phyloP scores from a whole-genome alignment of 1,284 basidiomycete genomes.

The Hypsizygus ulmarius region DNA sequence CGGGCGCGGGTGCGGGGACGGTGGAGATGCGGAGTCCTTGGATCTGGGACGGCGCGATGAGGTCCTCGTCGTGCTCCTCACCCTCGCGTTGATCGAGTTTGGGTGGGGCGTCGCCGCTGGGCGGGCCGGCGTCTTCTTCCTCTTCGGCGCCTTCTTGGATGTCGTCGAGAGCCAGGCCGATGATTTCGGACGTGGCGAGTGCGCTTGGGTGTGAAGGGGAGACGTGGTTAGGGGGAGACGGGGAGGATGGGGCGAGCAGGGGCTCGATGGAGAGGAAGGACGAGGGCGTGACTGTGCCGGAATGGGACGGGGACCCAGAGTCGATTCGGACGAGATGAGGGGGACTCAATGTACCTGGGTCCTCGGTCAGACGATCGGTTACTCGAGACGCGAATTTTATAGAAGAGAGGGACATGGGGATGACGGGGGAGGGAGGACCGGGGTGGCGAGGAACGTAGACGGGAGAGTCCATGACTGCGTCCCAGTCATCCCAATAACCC shows the following conservation, averaged over 20 bases:
- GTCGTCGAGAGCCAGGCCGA: conserved; percentile 42
- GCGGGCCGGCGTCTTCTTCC: conserved; percentile 35
- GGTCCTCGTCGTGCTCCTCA: conserved; percentile 21
- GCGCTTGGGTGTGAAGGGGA: conserved; percentile 22
- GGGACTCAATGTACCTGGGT: neutral
- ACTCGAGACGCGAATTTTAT: conserved; percentile 1
- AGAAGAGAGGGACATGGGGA: conserved; percentile 7
- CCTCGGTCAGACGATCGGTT: neutral
- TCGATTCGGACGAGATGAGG: conserved; percentile 1
- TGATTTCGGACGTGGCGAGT: conserved; percentile 31
- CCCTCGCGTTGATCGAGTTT: conserved; percentile 11
- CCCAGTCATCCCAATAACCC: conserved; percentile 44
- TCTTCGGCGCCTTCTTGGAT: conserved; percentile 53
- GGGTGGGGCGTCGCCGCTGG: conserved; percentile 1
- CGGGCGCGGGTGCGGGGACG: conserved; percentile 21
- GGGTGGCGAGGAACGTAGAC: conserved; percentile 23
- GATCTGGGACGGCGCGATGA: conserved; percentile 43
- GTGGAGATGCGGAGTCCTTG: conserved; percentile 64
- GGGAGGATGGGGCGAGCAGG: conserved; percentile 23
- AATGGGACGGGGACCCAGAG: neutral
- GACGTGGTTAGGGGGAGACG: conserved; percentile 13
- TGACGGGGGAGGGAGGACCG: conserved; percentile 6
- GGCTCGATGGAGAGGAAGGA: conserved; percentile 33
- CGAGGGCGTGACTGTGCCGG: conserved; percentile 6
- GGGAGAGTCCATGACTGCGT: conserved; percentile 40